phyloP scores from a whole-genome alignment of 1,284 basidiomycete species.

The Cystobasidium sp. region DNA sequence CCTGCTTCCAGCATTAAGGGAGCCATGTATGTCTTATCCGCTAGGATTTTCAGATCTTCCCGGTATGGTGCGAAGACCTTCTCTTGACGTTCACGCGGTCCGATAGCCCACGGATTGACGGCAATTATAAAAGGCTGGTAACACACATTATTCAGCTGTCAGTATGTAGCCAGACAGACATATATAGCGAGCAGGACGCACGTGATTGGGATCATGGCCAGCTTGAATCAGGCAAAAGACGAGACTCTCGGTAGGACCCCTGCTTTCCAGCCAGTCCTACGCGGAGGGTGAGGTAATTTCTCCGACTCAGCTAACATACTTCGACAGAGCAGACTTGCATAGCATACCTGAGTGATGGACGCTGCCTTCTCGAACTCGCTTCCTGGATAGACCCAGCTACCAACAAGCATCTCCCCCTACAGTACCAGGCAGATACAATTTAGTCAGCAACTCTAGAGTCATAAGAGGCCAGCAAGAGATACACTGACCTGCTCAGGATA shows the following conservation, averaged over 20 bases:
- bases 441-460: not conserved
- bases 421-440: no score
- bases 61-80: not conserved
- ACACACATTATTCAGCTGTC: no score
- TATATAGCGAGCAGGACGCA: not conserved
- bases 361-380: slow-evolving; percentile 1
- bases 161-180: not conserved
- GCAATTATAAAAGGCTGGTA: not conserved
- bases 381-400: not conserved
- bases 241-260: not conserved
- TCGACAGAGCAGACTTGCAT: not conserved
- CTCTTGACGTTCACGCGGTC: slow-evolving; percentile 6
- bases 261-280: slow-evolving; percentile 1
- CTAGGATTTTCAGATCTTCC: slow-evolving; percentile 3
- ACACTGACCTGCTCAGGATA: slow-evolving; percentile 14
- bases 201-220: not conserved
- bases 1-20: not conserved
- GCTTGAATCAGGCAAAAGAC: slow-evolving; percentile 4
- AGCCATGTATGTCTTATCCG: slow-evolving; percentile 1
- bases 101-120: slow-evolving; percentile 18
- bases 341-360: not conserved
- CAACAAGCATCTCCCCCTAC: slow-evolving; percentile 16
- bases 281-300: not conserved
- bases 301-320: not conserved
- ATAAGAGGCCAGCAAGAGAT: not conserved